These are phyloP conservation scores for Cyberlindnera mycetangii DNA, from an alignment of 805 yeast species.

Conservation along the genomic window DNA sequence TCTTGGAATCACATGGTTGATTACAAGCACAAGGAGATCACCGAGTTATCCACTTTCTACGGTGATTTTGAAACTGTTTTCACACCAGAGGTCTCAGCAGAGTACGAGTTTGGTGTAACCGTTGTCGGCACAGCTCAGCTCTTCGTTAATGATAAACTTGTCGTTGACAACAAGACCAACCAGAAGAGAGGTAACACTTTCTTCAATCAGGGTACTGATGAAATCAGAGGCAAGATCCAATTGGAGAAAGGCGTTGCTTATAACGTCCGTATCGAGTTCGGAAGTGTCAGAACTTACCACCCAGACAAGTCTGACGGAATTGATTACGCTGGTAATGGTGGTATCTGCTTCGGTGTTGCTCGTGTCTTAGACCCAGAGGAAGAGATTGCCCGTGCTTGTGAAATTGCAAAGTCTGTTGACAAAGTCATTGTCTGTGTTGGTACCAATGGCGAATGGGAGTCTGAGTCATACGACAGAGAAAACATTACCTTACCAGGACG, in stretches of 20 bases:
- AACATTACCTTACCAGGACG: conserved; percentile 49
- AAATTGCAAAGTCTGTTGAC: conserved; percentile 46
- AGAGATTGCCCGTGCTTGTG: conserved; percentile 40
- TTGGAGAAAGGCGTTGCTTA: conserved; percentile 43
- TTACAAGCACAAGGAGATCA: conserved; percentile 24
- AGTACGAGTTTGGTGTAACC: conserved; percentile 48
- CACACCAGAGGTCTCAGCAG: conserved; percentile 42
- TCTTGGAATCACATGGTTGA: conserved; percentile 26
- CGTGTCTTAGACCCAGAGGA: conserved; percentile 30
- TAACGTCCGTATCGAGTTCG: conserved; percentile 44
- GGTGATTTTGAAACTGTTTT: conserved; percentile 42
- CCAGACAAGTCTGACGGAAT: conserved; percentile 16
- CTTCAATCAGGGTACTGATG: conserved; percentile 53
- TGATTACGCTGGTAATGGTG: conserved; percentile 31
- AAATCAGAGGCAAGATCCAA: conserved; percentile 35
- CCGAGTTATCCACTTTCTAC: conserved; percentile 32
- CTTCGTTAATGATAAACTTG: conserved; percentile 46
- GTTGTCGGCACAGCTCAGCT: conserved; percentile 52
- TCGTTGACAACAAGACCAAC: conserved; percentile 50
- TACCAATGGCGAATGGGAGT: conserved; percentile 53
- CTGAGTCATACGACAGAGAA: conserved; percentile 56
- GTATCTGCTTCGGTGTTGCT: conserved; percentile 30
- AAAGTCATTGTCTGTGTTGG: conserved; percentile 51
- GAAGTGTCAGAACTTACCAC: conserved; percentile 40
- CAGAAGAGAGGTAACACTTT: conserved; percentile 48